phyloP scores from a whole-genome alignment of 805 yeast species.

The Wickerhamiella kurtzmanii region DNA sequence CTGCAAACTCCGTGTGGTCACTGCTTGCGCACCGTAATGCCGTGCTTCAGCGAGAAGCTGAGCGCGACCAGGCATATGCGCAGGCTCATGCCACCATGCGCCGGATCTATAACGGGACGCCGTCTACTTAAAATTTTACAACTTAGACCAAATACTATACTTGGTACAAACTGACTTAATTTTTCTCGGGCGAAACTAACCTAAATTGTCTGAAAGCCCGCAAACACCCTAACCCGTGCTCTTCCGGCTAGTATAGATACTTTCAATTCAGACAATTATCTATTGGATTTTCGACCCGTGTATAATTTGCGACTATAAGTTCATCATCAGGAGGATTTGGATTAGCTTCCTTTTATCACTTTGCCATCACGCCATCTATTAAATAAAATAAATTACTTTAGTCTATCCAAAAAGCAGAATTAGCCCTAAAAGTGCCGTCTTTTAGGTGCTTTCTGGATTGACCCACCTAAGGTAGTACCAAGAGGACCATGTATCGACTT shows the following conservation, averaged over 20 bases:
- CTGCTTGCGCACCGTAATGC: constrained; percentile 12
- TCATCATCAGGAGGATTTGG: too few relatives aligned
- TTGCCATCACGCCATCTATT: not conserved
- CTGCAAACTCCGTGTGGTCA: constrained; percentile 17
- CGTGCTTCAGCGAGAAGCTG: not conserved
- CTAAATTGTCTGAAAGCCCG: too few relatives aligned
- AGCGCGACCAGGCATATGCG: constrained; percentile 12
- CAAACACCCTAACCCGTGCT: too few relatives aligned
- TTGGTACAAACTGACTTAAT: not conserved
- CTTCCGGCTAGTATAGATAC: too few relatives aligned
- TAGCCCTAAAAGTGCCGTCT: not conserved
- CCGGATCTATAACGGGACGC: not conserved
- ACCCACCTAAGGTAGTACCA: not conserved
- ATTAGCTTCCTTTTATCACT: not conserved
- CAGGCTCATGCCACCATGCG: constrained; percentile 5
- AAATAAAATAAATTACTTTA: too few relatives aligned
- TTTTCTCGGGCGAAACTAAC: not conserved
- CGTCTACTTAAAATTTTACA: constrained; percentile 15
- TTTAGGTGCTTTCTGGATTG: not conserved
- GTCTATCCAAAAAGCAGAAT: not conserved
- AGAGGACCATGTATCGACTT: not conserved
- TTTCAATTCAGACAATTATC: too few relatives aligned
- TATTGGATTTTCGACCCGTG: too few relatives aligned
- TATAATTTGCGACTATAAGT: too few relatives aligned
- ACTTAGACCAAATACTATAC: constrained; percentile 9